Conservation (phyloP, 2,329 filamentous ascomycete genomes). For the Scedosporium dehoogii region DNA sequence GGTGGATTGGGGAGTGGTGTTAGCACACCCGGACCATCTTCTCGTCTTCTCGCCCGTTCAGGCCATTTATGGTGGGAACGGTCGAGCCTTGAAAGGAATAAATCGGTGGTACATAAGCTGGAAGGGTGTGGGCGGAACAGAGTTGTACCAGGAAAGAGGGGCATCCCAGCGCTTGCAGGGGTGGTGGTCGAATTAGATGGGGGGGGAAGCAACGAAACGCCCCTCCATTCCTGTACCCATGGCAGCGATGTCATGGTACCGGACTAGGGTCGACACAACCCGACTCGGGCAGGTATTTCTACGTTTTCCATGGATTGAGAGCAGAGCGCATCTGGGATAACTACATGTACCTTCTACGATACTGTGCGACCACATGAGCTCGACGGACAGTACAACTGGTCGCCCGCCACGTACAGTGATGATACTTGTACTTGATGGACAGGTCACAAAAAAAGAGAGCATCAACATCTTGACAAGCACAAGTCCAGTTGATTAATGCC, state of each 20-base stretch:
- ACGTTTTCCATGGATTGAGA: not conserved
- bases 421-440: not conserved
- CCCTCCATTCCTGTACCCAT: not conserved
- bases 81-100: not conserved
- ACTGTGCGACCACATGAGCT: not conserved
- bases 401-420: not conserved
- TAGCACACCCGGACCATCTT: not conserved
- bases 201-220: not conserved
- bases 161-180: constrained; percentile 5
- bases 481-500: not conserved
- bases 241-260: not conserved
- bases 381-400: not conserved
- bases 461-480: not conserved
- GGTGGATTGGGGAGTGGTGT: not conserved
- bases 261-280: not conserved
- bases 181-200: constrained; percentile 5
- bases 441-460: not conserved
- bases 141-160: constrained; percentile 4
- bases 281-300: not conserved
- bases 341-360: not conserved
- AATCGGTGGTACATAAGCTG: not conserved
- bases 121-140: constrained; percentile 4
- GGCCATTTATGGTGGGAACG: not conserved
- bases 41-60: not conserved
- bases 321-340: not conserved